Percentiles rank a stretch among this genome's conserved stretches.
Conservation (phyloP, 495 filamentous ascomycete species). For the Xylaria flabelliformis region DNA sequence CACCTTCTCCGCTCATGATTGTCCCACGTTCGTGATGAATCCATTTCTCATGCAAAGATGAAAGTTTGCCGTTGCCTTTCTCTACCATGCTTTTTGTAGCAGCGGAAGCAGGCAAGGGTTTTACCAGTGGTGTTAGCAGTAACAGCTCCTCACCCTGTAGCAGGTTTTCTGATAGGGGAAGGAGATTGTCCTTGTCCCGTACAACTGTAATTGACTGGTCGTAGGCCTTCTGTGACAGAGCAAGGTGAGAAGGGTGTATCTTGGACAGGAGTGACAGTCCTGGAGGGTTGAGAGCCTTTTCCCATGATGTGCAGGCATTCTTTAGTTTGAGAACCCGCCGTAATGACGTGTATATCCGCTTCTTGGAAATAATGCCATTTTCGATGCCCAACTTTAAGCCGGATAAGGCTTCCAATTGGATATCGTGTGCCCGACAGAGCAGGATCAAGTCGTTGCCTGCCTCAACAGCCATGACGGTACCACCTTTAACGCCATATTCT, state of each 20-base stretch:
- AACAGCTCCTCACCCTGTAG: conserved; percentile 84
- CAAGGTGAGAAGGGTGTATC: conserved; percentile 78
- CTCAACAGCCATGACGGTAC: conserved; percentile 92
- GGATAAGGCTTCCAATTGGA: conserved; percentile 85
- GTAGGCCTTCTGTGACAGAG: conserved; percentile 81
- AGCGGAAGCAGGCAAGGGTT: conserved; percentile 83
- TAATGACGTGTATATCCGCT: conserved; percentile 77
- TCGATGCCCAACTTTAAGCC: conserved; percentile 85
- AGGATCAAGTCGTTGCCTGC: conserved; percentile 88
- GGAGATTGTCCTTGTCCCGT: conserved; percentile 76
- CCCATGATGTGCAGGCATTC: conserved; percentile 78
- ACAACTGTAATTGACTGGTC: conserved; percentile 86
- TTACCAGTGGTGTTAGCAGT: conserved; percentile 82
- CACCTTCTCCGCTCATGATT: conserved; percentile 84
- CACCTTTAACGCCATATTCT: conserved; percentile 90
- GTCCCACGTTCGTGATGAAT: conserved; percentile 65
- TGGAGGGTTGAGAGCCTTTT: conserved; percentile 79
- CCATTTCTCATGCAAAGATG: conserved; percentile 59
- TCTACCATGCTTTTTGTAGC: conserved; percentile 62
- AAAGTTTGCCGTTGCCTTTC: conserved; percentile 51
- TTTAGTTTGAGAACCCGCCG: conserved; percentile 77
- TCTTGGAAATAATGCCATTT: conserved; percentile 78
- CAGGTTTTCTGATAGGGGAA: conserved; percentile 78
- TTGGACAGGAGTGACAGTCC: conserved; percentile 74
- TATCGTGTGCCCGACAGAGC: conserved; percentile 81